These are phyloP conservation scores for Poa pratensis DNA, from an alignment of 176 grass and related monocot genomes.

Conservation along the genomic window DNA sequence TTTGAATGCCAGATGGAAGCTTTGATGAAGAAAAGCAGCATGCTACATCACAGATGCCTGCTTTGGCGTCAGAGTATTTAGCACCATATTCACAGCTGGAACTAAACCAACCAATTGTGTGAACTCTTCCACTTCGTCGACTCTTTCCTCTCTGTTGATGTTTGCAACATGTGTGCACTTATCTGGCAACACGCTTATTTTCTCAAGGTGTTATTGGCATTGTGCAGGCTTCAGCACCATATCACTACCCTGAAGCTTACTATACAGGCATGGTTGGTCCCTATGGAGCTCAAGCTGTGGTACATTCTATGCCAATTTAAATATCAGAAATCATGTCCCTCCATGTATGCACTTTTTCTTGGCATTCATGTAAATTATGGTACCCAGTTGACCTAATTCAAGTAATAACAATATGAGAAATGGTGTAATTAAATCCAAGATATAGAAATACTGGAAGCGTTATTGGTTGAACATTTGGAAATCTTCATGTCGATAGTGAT, in stretches of 20 bases:
- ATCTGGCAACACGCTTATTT: not conserved
- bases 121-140: constrained; percentile 29
- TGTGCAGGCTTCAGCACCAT: constrained; percentile 81
- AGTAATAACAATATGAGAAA: constrained; percentile 6
- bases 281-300: constrained; percentile 84
- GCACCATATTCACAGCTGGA: constrained; percentile 75
- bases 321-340: not conserved
- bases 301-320: constrained; percentile 49
- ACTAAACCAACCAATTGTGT: constrained; percentile 81
- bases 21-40: constrained; percentile 56
- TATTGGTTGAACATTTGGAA: not conserved
- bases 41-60: constrained; percentile 59
- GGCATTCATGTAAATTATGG: not conserved
- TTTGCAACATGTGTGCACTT: not conserved
- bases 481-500: not conserved
- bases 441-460: not conserved
- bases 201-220: constrained; percentile 44
- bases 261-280: constrained; percentile 70
- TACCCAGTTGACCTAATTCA: not conserved
- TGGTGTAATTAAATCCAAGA: not conserved
- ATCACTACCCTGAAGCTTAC: constrained; percentile 86
- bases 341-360: not conserved
- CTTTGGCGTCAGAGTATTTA: constrained; percentile 69
- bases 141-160: constrained; percentile 6
- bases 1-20: constrained; percentile 58